phyloP scores from a whole-genome alignment of 345 rosid species.

The Citrus medica region DNA sequence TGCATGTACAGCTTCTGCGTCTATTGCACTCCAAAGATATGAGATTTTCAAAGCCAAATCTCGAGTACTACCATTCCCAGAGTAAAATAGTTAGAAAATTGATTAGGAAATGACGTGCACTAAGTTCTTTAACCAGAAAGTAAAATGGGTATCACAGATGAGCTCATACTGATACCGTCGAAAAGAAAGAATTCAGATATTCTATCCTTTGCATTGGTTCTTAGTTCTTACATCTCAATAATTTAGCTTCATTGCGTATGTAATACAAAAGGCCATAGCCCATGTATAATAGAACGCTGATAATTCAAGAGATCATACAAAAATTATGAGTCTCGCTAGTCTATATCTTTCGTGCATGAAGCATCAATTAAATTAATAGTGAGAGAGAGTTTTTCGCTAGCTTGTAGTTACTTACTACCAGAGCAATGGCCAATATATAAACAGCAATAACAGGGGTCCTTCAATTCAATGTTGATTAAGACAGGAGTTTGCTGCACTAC shows the following conservation, averaged over 20 bases:
- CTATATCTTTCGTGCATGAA: too few species aligned
- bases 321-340: too few species aligned
- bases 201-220: not conserved
- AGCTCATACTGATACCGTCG: not conserved
- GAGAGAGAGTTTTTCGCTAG: too few species aligned
- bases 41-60: not conserved
- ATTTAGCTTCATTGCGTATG: too few species aligned
- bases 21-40: not conserved
- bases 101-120: not conserved
- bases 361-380: too few species aligned
- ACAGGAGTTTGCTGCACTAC: not conserved
- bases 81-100: not conserved
- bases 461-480: not conserved
- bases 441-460: not conserved
- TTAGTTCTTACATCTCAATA: not conserved
- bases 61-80: not conserved
- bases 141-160: not conserved
- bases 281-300: not conserved
- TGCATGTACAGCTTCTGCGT: not conserved
- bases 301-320: not conserved
- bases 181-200: not conserved
- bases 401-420: not conserved
- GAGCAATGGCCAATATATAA: not conserved
- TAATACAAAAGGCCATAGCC: not conserved
- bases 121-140: not conserved